Evolutionary conservation across 495 filamentous ascomycete species (phyloP), one percentile per base, ranked within the genome.

Genomic region (Penicillium salamii): DNA sequence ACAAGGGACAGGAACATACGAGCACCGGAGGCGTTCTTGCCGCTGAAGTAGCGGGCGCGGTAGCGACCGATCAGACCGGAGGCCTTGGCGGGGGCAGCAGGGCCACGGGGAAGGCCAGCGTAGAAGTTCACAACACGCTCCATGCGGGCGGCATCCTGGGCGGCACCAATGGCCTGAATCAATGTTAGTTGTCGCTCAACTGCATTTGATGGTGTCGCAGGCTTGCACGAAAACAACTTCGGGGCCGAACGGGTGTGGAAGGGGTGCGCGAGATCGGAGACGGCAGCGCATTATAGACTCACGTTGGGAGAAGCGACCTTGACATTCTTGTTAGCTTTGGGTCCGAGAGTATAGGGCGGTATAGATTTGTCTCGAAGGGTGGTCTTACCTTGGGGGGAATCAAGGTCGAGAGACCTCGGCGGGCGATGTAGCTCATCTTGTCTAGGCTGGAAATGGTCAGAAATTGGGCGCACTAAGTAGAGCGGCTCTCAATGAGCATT

Each of bases 121-220:
- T 99, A 99, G 84, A 99, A 97, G 79, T 78, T 87, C 71, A 96
- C 92, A 50, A 97, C 88, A 58, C 91, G 85, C 70, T 92, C 84
- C 92, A 98, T 96, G 62, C 90, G 87, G 57, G 87, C 81, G 63
- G 93, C 93, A 88, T 97, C 90, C 63, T 90, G 87, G 51, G 90
- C 89, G 66, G 87, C 88, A 57, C 91, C 90, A 62, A 96, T 90
- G 44, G 86, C 89, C 89, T 95, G 72, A 17, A 53, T 53, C 57
- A 11, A 15, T 48, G 51, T 72, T 53, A 72, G 63, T 50, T 49
- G 8, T 26, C 23, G 23, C 4, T 26, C 8, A 8, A 26, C 3
- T 26, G 23, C 23, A 26, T 3, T 41, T 29, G 21, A 42, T 33
- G 54, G 40, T 31, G 41, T 45, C 31, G 32, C 17, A 28, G 52